Conservation (phyloP, 148 eudicot genomes). For the Silene uniflora region DNA sequence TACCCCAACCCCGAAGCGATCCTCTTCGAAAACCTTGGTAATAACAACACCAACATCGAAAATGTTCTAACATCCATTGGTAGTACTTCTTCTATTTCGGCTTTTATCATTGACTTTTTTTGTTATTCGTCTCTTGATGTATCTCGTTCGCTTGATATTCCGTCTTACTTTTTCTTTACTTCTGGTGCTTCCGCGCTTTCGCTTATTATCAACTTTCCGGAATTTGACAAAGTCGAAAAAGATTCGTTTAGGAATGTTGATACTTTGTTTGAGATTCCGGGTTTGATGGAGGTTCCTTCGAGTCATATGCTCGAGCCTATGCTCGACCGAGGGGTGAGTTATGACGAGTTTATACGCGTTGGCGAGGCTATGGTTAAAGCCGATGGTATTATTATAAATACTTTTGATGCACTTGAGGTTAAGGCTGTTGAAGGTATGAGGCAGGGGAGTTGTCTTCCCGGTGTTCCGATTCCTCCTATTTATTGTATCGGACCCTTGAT, state of each 20-base stretch:
- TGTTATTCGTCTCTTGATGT: conserved; percentile 31
- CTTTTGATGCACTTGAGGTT: conserved; percentile 6
- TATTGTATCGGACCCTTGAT: conserved; percentile 8
- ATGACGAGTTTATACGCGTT: not conserved
- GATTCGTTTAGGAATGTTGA: conserved; percentile 35
- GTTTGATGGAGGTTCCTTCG: conserved; percentile 14
- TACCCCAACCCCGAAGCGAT: no score
- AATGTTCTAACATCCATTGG: no score
- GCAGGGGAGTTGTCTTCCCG: conserved; percentile 13
- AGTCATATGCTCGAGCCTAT: not conserved
- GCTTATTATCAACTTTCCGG: conserved; percentile 28
- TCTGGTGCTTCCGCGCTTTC: conserved; percentile 35
- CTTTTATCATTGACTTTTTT: conserved; percentile 49
- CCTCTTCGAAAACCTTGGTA: no score
- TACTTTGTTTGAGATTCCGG: conserved; percentile 9
- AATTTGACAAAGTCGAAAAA: conserved; percentile 22
- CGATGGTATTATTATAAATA: conserved; percentile 7
- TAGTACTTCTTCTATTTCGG: conserved; percentile 39
- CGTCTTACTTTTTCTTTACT: conserved; percentile 43
- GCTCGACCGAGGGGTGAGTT: not conserved
- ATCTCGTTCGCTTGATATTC: conserved; percentile 27
- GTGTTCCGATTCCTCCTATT: not conserved
- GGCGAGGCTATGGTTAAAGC: no score
- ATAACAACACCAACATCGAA: no score
- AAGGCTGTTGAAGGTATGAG: not conserved